Evolutionary conservation across 1,284 basidiomycete species (phyloP).

Genomic region (Violaceomyces palustris): DNA sequence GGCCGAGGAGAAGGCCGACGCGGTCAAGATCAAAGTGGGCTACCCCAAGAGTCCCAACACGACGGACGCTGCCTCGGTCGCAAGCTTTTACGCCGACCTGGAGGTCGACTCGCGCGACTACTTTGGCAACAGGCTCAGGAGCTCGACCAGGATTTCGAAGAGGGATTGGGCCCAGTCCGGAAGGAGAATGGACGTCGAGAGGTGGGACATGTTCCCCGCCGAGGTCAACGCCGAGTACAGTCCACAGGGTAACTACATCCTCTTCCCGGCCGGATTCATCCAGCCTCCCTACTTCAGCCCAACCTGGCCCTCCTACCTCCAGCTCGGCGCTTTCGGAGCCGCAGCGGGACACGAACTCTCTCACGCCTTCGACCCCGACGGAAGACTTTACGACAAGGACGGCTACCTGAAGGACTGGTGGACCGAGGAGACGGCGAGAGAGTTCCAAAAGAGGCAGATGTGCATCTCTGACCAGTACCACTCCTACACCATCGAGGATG

Average conservation of each 20-base stretch:
- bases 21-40: slow-evolving; percentile 76
- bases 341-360: slow-evolving; percentile 54
- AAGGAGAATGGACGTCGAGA: slow-evolving; percentile 64
- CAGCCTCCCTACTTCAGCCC: slow-evolving; percentile 85
- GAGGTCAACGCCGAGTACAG: slow-evolving; percentile 53
- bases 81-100: slow-evolving; percentile 69
- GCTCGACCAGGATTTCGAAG: slow-evolving; percentile 54
- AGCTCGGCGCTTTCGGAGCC: slow-evolving; percentile 63
- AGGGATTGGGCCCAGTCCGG: slow-evolving; percentile 73
- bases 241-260: slow-evolving; percentile 63
- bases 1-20: slow-evolving; percentile 80
- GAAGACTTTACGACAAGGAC: slow-evolving; percentile 62
- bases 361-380: slow-evolving; percentile 90
- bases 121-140: slow-evolving; percentile 75
- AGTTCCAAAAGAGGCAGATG: slow-evolving; percentile 75
- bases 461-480: slow-evolving; percentile 88
- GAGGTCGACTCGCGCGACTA: slow-evolving; percentile 66
- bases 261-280: slow-evolving; percentile 92
- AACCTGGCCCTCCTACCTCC: slow-evolving; percentile 79
- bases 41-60: slow-evolving; percentile 84
- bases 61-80: slow-evolving; percentile 65
- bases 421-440: slow-evolving; percentile 67
- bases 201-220: slow-evolving; percentile 85
- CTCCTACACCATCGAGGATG: slow-evolving; percentile 74
- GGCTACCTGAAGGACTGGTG: slow-evolving; percentile 69